These are phyloP conservation scores for Populus davidiana DNA, from an alignment of 345 rosid species.

Conservation along the genomic window DNA sequence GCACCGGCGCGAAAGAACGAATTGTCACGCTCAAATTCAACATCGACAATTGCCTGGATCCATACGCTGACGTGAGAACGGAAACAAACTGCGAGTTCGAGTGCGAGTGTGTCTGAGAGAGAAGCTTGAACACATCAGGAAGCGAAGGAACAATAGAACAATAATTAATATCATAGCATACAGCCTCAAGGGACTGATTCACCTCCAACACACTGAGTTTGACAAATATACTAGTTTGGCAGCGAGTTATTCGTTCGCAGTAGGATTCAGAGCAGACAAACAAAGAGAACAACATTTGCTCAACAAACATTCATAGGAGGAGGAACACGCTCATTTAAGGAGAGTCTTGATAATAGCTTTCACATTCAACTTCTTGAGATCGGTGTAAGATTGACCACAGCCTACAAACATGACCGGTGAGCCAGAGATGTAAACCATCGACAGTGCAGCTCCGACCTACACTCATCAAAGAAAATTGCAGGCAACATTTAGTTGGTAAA, in stretches of 20 bases:
- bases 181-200: constrained; percentile 25
- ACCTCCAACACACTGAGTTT: constrained; percentile 25
- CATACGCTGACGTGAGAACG: neutral
- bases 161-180: neutral
- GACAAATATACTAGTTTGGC: constrained; percentile 17
- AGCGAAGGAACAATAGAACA: neutral
- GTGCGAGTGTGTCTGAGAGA: neutral
- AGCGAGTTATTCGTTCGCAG: neutral
- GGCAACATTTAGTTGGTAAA: neutral
- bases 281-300: neutral
- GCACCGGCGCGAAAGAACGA: no score
- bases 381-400: constrained; percentile 95
- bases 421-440: constrained; percentile 95
- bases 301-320: neutral
- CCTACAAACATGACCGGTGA: constrained; percentile 99
- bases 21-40: no score
- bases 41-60: neutral
- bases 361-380: constrained; percentile 86
- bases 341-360: constrained; percentile 90
- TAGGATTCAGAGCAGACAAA: neutral
- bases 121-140: neutral
- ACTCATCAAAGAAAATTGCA: constrained; percentile 1
- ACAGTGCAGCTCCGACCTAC: constrained; percentile 96
- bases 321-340: constrained; percentile 53
- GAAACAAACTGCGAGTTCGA: neutral